Evolutionary conservation across 2,329 filamentous ascomycete genomes (phyloP).

Genomic region (Stemphylium vesicarium): DNA sequence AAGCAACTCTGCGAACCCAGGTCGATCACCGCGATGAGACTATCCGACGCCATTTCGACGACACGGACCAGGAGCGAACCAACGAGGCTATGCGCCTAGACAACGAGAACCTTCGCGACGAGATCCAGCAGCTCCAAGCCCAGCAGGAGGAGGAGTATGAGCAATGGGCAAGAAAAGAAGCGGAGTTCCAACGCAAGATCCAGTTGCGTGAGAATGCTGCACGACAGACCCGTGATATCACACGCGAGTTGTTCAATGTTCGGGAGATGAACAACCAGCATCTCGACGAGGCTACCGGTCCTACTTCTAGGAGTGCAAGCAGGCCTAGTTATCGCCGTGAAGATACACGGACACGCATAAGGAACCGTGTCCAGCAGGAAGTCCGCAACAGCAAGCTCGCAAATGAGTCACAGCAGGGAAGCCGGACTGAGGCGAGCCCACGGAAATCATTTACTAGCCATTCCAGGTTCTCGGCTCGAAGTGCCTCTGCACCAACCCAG

Average conservation of each 20-base stretch:
- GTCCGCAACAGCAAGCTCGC: slow-evolving; percentile 40
- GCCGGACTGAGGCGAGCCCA: slow-evolving; percentile 26
- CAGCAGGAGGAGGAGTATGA: slow-evolving; percentile 45
- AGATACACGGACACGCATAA: slow-evolving; percentile 42
- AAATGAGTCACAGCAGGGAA: slow-evolving; percentile 26
- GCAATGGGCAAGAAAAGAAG: slow-evolving; percentile 42
- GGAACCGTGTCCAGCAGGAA: slow-evolving; percentile 42
- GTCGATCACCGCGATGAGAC: slow-evolving; percentile 49
- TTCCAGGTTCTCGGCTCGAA: slow-evolving; percentile 31
- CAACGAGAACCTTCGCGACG: slow-evolving; percentile 49
- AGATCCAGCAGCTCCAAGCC: slow-evolving; percentile 45
- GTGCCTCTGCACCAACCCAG: slow-evolving; percentile 41
- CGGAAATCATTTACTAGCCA: slow-evolving; percentile 36
- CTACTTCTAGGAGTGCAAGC: slow-evolving; percentile 23
- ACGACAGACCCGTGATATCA: slow-evolving; percentile 22
- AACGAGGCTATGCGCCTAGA: slow-evolving; percentile 50
- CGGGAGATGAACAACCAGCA: slow-evolving; percentile 34
- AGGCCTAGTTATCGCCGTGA: slow-evolving; percentile 41
- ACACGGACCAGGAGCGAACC: slow-evolving; percentile 45
- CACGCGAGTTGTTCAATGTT: no score
- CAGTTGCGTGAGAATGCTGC: slow-evolving; percentile 37
- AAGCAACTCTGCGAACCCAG: slow-evolving; percentile 40
- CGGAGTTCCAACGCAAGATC: slow-evolving; percentile 42
- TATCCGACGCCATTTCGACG: slow-evolving; percentile 44
- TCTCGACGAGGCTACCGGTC: slow-evolving; percentile 6